These are phyloP conservation scores for Lindgomyces ingoldianus DNA, from an alignment of 495 filamentous ascomycete genomes.

Conservation along the genomic window DNA sequence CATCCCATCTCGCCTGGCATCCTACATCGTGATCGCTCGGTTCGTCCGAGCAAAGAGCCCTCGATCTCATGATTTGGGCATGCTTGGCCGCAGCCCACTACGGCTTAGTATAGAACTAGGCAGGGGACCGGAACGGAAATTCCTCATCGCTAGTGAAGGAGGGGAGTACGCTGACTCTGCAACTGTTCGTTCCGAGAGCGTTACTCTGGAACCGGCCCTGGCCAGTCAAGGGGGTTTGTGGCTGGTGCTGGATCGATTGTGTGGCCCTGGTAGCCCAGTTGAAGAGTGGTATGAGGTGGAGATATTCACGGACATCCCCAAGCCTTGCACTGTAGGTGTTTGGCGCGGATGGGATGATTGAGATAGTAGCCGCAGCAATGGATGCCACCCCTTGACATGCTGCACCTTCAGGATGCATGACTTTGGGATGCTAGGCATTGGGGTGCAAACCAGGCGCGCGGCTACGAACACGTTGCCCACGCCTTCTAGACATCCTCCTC, in stretches of 20 bases:
- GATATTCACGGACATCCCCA: constrained; percentile 38
- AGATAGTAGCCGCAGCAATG: no score
- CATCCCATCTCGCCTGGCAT: constrained; percentile 29
- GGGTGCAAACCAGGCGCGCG: no score
- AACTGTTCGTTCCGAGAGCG: constrained; percentile 66
- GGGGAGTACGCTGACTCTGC: constrained; percentile 70
- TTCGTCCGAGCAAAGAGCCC: constrained; percentile 38
- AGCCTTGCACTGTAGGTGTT: constrained; percentile 37
- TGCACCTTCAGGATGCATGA: not conserved
- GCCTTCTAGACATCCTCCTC: not conserved
- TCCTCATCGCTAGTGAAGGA: constrained; percentile 56
- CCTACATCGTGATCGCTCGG: constrained; percentile 26
- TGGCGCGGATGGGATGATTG: constrained; percentile 44
- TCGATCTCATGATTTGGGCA: constrained; percentile 36
- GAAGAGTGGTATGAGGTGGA: constrained; percentile 45
- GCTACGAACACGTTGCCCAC: no score
- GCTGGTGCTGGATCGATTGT: constrained; percentile 72
- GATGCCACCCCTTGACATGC: not conserved
- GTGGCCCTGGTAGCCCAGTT: constrained; percentile 23
- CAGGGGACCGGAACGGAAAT: constrained; percentile 63
- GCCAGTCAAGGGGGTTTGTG: constrained; percentile 59
- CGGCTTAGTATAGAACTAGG: constrained; percentile 68
- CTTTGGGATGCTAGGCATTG: not conserved
- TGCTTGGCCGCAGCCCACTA: constrained; percentile 56
- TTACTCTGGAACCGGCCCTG: constrained; percentile 65